Conservation (phyloP, 352 stramenopile genomes). For the Albugo laibachii region DNA sequence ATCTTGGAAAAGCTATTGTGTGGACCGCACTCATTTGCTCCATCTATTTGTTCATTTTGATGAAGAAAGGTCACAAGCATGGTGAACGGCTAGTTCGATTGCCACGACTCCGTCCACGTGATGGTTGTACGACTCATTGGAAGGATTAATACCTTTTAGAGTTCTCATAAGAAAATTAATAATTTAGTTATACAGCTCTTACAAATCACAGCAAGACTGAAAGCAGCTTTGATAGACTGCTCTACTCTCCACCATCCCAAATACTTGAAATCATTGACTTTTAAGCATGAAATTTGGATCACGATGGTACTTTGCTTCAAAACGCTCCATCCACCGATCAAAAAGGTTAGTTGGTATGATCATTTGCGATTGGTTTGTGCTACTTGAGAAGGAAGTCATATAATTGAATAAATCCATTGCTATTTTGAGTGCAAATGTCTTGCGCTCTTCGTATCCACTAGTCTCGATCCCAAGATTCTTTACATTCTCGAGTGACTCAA, state of each 20-base stretch:
- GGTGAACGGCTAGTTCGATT: slow-evolving; percentile 45
- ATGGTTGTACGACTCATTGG: slow-evolving; percentile 59
- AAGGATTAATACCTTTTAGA: slow-evolving; percentile 18
- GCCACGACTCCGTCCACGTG: slow-evolving; percentile 37
- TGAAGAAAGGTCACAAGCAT: slow-evolving; percentile 58
- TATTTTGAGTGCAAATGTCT: slow-evolving; percentile 81
- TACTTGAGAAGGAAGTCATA: slow-evolving; percentile 76
- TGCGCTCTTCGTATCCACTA: slow-evolving; percentile 37
- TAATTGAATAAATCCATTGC: slow-evolving; percentile 84
- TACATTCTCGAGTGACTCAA: slow-evolving; percentile 51
- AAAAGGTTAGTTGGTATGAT: slow-evolving; percentile 81
- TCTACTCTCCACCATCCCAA: background rate
- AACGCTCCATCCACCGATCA: slow-evolving; percentile 82
- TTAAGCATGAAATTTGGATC: slow-evolving; percentile 89
- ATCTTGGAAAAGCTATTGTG: slow-evolving; percentile 27
- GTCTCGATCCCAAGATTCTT: slow-evolving; percentile 56
- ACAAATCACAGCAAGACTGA: background rate
- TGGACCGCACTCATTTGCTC: slow-evolving; percentile 25
- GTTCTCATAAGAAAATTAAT: background rate
- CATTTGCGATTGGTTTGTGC: slow-evolving; percentile 57
- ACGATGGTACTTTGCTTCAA: slow-evolving; percentile 70
- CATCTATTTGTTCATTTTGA: slow-evolving; percentile 27
- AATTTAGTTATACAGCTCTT: background rate
- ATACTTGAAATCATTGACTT: slow-evolving; percentile 1
- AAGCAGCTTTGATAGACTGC: background rate